These are phyloP conservation scores for Exophiala spinifera DNA, from an alignment of 2,329 filamentous ascomycete genomes.

Conservation along the genomic window DNA sequence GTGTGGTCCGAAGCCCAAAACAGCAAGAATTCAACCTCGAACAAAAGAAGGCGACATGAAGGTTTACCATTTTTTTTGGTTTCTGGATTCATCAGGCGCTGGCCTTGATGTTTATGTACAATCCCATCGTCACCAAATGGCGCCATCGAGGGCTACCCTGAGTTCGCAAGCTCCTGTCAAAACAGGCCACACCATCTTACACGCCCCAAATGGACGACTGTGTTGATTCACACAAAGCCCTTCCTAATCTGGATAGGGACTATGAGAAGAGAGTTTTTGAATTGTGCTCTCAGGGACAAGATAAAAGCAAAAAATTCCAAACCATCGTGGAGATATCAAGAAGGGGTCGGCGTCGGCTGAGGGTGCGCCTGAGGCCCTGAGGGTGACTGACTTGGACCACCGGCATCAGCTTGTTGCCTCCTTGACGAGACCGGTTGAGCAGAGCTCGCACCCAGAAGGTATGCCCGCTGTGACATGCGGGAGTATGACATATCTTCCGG, in stretches of 20 bases:
- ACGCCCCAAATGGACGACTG: constrained; percentile 8
- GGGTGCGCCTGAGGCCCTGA: constrained; percentile 13
- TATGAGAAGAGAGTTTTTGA: constrained; percentile 23
- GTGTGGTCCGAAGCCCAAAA: constrained; percentile 14
- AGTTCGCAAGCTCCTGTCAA: constrained; percentile 6
- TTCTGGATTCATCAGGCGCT: constrained; percentile 22
- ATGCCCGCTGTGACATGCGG: constrained; percentile 56
- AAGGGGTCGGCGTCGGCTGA: constrained; percentile 17
- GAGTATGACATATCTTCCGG: constrained; percentile 15
- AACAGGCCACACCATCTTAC: constrained; percentile 16
- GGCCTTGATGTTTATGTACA: constrained; percentile 26
- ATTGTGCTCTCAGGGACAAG: constrained; percentile 25
- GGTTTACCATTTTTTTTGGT: constrained; percentile 7
- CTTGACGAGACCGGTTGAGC: constrained; percentile 26
- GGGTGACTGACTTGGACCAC: constrained; percentile 23
- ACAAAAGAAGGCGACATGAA: constrained; percentile 11
- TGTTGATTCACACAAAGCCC: constrained; percentile 9
- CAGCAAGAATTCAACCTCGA: constrained; percentile 7
- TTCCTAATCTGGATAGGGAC: not conserved
- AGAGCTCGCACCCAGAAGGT: constrained; percentile 36
- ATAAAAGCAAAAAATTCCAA: constrained; percentile 15
- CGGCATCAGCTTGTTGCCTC: constrained; percentile 17
- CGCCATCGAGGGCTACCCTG: not conserved
- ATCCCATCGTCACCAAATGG: constrained; percentile 2
- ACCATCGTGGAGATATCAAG: constrained; percentile 16